Conservation (phyloP, 371 early-diverging fungal species). For the Mortierella sp. region DNA sequence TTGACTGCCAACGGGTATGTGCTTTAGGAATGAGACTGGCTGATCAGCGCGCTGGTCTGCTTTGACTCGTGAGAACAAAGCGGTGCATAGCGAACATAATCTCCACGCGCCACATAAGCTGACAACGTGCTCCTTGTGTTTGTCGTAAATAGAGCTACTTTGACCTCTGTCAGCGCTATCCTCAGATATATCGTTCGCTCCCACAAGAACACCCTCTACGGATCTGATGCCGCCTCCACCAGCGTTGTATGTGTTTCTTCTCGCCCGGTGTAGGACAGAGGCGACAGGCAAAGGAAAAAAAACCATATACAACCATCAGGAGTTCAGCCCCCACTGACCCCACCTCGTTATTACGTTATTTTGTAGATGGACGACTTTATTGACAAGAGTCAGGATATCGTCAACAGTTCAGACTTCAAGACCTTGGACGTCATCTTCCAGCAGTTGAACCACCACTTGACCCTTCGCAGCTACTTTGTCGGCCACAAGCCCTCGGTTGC, state of each 20-base stretch:
- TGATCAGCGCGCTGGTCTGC: background rate
- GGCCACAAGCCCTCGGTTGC: conserved; percentile 87
- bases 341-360: background rate
- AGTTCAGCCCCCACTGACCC: background rate
- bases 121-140: background rate
- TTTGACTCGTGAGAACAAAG: background rate
- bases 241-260: conserved; percentile 27
- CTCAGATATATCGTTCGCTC: conserved; percentile 54
- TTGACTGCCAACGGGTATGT: conserved; percentile 46
- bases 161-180: conserved; percentile 51
- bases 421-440: conserved; percentile 74
- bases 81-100: background rate
- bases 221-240: conserved; percentile 47
- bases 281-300: background rate
- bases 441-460: conserved; percentile 82
- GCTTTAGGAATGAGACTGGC: background rate
- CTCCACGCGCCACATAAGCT: background rate
- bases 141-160: conserved; percentile 25
- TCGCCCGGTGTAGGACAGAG: background rate
- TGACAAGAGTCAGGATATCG: conserved; percentile 72
- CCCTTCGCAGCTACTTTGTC: conserved; percentile 85
- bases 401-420: conserved; percentile 80
- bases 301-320: background rate
- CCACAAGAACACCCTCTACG: conserved; percentile 55
- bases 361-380: conserved; percentile 73